A percentile compares a stretch with the other conserved stretches of the same genome.
Conservation (phyloP, 129 eudicot genomes). For the Sambucus nigra region DNA sequence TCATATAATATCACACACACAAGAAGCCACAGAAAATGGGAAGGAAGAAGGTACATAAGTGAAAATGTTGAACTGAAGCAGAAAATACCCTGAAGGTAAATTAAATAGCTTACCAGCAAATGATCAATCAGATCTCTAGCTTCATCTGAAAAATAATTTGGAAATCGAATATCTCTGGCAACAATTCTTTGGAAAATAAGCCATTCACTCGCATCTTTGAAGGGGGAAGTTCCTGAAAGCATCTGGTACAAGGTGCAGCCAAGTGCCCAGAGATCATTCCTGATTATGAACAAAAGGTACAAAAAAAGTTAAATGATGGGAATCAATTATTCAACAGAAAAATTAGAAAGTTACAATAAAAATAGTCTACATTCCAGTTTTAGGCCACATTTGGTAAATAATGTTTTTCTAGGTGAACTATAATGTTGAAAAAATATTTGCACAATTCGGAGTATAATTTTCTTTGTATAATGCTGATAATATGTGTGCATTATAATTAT, state of each 20-base stretch:
- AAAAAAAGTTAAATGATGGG: not conserved
- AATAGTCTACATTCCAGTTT: too few species aligned
- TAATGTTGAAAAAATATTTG: too few species aligned
- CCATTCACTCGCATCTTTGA: slow-evolving; percentile 98
- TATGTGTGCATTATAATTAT: too few species aligned
- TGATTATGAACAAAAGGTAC: slow-evolving; percentile 26
- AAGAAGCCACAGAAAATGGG: too few species aligned
- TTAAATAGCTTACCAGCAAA: slow-evolving; percentile 44
- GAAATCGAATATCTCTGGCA: slow-evolving; percentile 87
- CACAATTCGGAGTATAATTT: too few species aligned
- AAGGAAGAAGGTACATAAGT: not conserved
- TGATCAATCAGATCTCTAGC: slow-evolving; percentile 79
- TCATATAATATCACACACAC: too few species aligned
- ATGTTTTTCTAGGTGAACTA: too few species aligned
- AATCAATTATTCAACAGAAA: not conserved
- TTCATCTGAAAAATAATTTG: slow-evolving; percentile 69
- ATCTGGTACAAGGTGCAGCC: slow-evolving; percentile 99
- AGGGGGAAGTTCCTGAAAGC: slow-evolving; percentile 97
- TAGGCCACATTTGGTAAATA: not conserved
- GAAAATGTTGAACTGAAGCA: not conserved
- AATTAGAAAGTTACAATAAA: not conserved
- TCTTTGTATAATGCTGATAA: too few species aligned
- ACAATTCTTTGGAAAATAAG: slow-evolving; percentile 86
- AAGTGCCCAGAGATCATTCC: slow-evolving; percentile 98
- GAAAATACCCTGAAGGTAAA: not conserved